Evolutionary conservation across 176 grass and related monocot species (phyloP).

Genomic region (Eragrostis curvula): DNA sequence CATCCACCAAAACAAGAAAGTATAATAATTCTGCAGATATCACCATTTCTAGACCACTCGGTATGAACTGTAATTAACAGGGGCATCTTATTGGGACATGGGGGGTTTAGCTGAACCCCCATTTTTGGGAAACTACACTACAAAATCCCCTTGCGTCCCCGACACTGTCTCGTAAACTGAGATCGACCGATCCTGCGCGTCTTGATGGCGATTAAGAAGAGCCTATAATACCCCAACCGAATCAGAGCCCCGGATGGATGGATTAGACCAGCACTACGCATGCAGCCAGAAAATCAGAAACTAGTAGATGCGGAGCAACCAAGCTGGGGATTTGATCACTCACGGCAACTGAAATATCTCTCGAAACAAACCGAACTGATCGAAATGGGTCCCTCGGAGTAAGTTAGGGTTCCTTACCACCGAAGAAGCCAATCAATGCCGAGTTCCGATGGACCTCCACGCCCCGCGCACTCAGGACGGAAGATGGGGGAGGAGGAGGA

Average conservation of each 20-base stretch:
- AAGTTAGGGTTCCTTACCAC: slow-evolving; percentile 39
- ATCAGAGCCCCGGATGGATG: background rate
- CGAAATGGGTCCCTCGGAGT: background rate
- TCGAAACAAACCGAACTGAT: background rate
- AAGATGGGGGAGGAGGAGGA: background rate
- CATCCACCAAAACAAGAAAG: background rate
- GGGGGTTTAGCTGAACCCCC: background rate
- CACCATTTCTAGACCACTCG: background rate
- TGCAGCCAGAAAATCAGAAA: background rate
- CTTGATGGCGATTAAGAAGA: background rate
- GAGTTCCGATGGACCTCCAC: background rate
- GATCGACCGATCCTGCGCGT: slow-evolving; percentile 9
- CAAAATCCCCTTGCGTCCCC: background rate
- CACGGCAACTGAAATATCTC: background rate
- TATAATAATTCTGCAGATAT: background rate
- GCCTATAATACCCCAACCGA: background rate
- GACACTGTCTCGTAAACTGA: background rate
- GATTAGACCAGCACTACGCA: background rate
- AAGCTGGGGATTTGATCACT: background rate
- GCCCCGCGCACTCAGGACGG: background rate
- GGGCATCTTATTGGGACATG: background rate
- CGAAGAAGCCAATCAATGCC: background rate
- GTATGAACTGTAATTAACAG: slow-evolving; percentile 8
- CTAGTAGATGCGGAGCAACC: background rate
- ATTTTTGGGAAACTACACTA: background rate